phyloP scores from a whole-genome alignment of 495 filamentous ascomycete genomes.

The Neurospora sp. region DNA sequence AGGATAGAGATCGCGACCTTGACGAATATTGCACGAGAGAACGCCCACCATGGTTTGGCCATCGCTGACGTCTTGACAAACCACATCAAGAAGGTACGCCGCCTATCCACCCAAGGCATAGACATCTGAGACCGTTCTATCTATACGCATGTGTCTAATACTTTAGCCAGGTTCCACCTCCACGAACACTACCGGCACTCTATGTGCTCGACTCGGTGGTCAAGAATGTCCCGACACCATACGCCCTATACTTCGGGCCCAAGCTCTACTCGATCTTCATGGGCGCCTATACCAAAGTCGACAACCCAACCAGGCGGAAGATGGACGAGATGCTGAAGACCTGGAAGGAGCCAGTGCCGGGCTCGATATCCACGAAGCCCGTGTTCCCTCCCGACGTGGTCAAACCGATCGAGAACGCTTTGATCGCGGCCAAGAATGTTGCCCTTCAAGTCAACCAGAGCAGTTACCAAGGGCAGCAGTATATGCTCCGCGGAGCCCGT shows the following conservation, averaged over 20 bases:
- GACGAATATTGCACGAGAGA: conserved; percentile 92
- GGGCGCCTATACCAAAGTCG: conserved; percentile 85
- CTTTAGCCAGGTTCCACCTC: conserved; percentile 58
- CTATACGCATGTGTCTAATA: conserved; percentile 6
- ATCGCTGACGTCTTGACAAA: conserved; percentile 83
- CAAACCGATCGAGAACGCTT: conserved; percentile 80
- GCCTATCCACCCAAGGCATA: neutral
- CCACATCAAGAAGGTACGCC: conserved; percentile 86
- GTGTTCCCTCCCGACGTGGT: conserved; percentile 82
- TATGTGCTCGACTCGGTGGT: conserved; percentile 97
- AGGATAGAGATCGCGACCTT: conserved; percentile 89
- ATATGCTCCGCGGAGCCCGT: conserved; percentile 48
- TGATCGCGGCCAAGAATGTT: conserved; percentile 78
- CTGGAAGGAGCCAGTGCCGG: conserved; percentile 94
- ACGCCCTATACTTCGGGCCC: conserved; percentile 84
- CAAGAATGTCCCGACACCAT: conserved; percentile 97
- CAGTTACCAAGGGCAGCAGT: conserved; percentile 52
- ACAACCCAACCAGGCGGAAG: conserved; percentile 67
- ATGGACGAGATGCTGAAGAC: conserved; percentile 97
- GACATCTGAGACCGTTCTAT: neutral
- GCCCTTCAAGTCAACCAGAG: conserved; percentile 62
- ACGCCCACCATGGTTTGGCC: conserved; percentile 83
- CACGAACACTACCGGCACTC: conserved; percentile 82
- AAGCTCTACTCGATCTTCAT: conserved; percentile 92
- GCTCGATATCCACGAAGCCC: conserved; percentile 74